Evolutionary conservation across 495 filamentous ascomycete genomes (phyloP), one percentile per base, ranked within the genome.

Genomic region (Neurospora africana): DNA sequence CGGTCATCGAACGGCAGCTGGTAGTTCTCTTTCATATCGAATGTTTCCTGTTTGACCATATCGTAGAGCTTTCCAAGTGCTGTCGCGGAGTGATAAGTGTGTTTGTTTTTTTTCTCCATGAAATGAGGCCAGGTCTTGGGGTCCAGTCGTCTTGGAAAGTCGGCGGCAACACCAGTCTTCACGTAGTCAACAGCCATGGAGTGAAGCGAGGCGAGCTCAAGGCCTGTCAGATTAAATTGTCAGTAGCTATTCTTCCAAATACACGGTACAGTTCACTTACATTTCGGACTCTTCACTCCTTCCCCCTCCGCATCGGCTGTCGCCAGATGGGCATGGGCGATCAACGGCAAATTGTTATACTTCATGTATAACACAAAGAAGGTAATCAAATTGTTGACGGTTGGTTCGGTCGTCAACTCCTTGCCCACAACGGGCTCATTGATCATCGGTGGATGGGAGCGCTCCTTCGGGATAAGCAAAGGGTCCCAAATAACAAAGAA

Each of bases 331-430:
- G 94, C 89, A 75, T 89, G 88, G 1, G 95, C 95, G 75, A 99
- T 97, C 40, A 81, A 83, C 5, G 89, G 88, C 21, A 99, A 85
- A 35, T 86, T 86, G 78, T 98, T 92, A 74, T 97, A 93, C 80
- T 96, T 97, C 89, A 99, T 97, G 77, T 95, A 97, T 0, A 84
- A 87, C 10, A 97, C 92, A 76, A 98, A 99, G 81, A 98, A 98
- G 1, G 87, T 84, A 4, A 87, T 91, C 53, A 98, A 86, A 71
- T 94, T 91, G 19, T 88, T 82, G 0, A 91, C 83, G 19, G 84
- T 82, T 4, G 87, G 84, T 3, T 86, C 80, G 0, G 82, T 83
- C 76, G 91, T 95, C 53, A 65, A 30, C 15, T 65, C 53, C 53
- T 65, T 65, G 53, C 53, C 53, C 27, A 33, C 27, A 33, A 33